A percentile compares a stretch with the other conserved stretches of the same genome.
Evolutionary conservation across 2,329 filamentous ascomycete species (phyloP).

Genomic region (Fusarium falciforme): DNA sequence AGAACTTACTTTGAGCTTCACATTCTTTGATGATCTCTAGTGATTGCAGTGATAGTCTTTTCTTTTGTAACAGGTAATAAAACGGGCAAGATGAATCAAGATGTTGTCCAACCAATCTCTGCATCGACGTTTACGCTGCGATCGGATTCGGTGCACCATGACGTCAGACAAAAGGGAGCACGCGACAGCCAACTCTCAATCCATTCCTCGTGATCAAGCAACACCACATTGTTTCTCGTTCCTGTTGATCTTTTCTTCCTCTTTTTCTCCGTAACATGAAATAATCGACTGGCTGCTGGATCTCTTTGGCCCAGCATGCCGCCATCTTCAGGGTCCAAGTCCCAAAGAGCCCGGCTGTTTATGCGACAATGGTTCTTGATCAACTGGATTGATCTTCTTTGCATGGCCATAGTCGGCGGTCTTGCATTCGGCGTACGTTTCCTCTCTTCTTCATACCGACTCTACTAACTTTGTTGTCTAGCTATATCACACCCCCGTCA

Average conservation of each 20-base stretch:
- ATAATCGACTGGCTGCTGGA: neutral
- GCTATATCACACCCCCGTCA: conserved; percentile 66
- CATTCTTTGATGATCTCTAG: neutral
- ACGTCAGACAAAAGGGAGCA: neutral
- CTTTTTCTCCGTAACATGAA: neutral
- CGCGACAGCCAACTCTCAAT: neutral
- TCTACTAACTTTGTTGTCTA: conserved; percentile 39
- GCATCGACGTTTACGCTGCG: neutral
- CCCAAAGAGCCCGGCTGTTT: conserved; percentile 35
- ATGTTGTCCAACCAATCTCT: neutral
- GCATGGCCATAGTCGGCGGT: conserved; percentile 64
- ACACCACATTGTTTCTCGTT: neutral
- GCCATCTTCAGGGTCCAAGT: conserved; percentile 19
- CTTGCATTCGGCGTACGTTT: conserved; percentile 46
- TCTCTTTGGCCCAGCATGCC: conserved; percentile 29
- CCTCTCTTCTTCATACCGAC: neutral
- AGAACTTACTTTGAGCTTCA: neutral
- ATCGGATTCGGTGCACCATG: conserved; percentile 7
- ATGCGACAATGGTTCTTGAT: conserved; percentile 64
- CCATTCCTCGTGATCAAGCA: conserved; percentile 1
- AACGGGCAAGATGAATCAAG: neutral
- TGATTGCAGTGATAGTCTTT: neutral
- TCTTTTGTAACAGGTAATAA: neutral
- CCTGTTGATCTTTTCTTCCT: neutral
- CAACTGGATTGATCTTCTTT: conserved; percentile 69